Conservation (phyloP, 2,329 filamentous ascomycete species). For the Claviceps fusiformis region DNA sequence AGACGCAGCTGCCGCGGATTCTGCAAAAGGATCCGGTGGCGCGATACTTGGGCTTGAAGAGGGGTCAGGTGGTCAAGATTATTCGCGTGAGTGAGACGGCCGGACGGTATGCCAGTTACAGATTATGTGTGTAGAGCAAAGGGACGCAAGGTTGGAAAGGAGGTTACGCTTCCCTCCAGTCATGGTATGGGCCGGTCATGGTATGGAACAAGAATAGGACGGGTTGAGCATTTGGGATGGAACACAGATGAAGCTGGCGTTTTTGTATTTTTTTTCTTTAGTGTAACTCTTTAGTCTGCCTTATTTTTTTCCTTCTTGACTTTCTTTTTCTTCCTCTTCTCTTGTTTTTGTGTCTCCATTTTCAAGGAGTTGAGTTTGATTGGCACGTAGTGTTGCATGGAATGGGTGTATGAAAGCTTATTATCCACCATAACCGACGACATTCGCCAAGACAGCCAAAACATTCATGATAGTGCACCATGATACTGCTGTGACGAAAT, state of each 20-base stretch:
- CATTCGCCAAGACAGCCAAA: too few species aligned
- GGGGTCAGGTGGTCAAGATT: slow-evolving; percentile 96
- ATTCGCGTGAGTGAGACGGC: slow-evolving; percentile 92
- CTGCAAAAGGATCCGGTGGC: slow-evolving; percentile 86
- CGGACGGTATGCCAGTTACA: slow-evolving; percentile 90
- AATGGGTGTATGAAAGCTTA: too few species aligned
- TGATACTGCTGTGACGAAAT: too few species aligned
- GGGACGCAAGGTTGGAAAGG: neutral
- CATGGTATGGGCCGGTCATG: neutral
- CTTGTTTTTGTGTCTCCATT: too few species aligned
- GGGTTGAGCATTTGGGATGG: neutral
- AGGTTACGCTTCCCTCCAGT: neutral
- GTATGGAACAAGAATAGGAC: too few species aligned
- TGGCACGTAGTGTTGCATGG: too few species aligned
- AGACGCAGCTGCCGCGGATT: slow-evolving; percentile 90
- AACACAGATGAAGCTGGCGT: slow-evolving; percentile 4
- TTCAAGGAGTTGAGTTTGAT: too few species aligned
- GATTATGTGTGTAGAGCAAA: slow-evolving; percentile 44
- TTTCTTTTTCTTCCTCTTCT: neutral
- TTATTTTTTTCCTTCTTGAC: neutral
- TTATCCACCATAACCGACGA: too few species aligned
- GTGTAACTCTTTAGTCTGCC: neutral
- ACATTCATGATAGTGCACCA: too few species aligned
- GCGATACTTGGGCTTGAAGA: slow-evolving; percentile 76
- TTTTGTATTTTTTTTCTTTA: neutral